Evolutionary conservation across 129 eudicot species (phyloP), one percentile per base, ranked within the genome.

Genomic region (Pittosporum tobira): DNA sequence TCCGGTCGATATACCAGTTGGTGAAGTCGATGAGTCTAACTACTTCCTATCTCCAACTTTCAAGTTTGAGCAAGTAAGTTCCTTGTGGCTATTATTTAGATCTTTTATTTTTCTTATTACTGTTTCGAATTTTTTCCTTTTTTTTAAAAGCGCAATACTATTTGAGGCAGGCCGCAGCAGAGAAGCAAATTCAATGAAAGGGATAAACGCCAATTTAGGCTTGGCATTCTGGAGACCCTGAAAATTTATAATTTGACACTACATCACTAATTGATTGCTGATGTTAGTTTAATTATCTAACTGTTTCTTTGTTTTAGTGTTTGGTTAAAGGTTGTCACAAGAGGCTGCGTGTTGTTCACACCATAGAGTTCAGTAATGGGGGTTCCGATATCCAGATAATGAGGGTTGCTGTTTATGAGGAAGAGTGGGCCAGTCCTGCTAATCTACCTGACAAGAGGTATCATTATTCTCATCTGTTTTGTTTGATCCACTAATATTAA

Each of bases 321-420:
- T 81, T 93, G 84, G 99, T 93, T 19, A 93, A 93, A 81, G 99
- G 99, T 65, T 93, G 99, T 77, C 99, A 93, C 70, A 93, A 87
- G 75, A 79, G 99, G 75, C 68, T 93, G 57, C 96, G 99, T 3
- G 78, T 93, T 48, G 96, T 87, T 54, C 99, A 93, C 72, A 93
- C 96, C 26, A 81, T 93, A 73, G 99, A 93, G 66, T 93, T 93
- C 76, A 84, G 85, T 59, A 84, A 84, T 62, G 99, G 99, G 21
- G 99, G 99, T 34, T 79, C 96, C 22, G 96, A 93, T 61, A 81
- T 93, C 64, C 99, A 87, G 71, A 93, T 84, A 57, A 59, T 93
- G 84, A 83, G 99, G 65, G 88, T 87, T 67, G 99, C 99, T 74
- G 86, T 84, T 57, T 93, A 81, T 63, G 99, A 93, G 72, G 99